These are phyloP conservation scores for Irineochytrium annulatum DNA, from an alignment of 192 early-diverging fungal genomes.

Conservation along the genomic window DNA sequence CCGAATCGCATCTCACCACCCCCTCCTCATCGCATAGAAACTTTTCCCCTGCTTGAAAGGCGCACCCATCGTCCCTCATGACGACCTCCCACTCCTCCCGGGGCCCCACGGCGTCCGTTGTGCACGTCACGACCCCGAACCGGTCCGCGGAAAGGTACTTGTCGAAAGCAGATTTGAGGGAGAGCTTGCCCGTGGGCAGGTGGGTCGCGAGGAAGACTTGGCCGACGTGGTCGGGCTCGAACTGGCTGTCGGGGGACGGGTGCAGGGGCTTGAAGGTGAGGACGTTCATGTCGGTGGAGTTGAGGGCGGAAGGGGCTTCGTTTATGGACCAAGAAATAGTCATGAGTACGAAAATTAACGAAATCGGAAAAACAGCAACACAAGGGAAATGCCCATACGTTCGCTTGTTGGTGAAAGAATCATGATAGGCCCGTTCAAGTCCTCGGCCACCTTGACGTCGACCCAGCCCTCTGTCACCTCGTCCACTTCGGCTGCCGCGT, in stretches of 20 bases:
- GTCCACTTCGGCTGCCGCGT: conserved; percentile 19
- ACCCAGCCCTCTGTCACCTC: conserved; percentile 58
- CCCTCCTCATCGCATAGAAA: conserved; percentile 63
- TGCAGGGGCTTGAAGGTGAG: conserved; percentile 42
- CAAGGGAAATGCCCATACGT: too few species aligned
- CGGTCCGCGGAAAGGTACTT: conserved; percentile 73
- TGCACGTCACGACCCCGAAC: conserved; percentile 69
- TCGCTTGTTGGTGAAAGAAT: conserved; percentile 52
- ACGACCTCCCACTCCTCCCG: conserved; percentile 73
- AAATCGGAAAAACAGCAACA: too few species aligned
- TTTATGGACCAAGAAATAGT: too few species aligned
- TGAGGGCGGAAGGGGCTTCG: conserved; percentile 56
- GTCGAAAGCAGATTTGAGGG: conserved; percentile 60
- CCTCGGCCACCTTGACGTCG: conserved; percentile 48
- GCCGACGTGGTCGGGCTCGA: conserved; percentile 51
- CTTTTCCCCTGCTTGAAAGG: conserved; percentile 57
- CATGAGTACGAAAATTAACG: too few species aligned
- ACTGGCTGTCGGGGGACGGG: conserved; percentile 18
- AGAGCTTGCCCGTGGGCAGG: conserved; percentile 45
- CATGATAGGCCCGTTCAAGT: conserved; percentile 67
- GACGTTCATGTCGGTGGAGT: conserved; percentile 32
- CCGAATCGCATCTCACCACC: conserved; percentile 64
- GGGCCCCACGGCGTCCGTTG: conserved; percentile 72
- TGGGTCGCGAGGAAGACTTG: conserved; percentile 68
- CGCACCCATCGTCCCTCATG: conserved; percentile 63